These are phyloP conservation scores for Euphorbia pulcherrima DNA, from an alignment of 345 rosid species.

Conservation along the genomic window DNA sequence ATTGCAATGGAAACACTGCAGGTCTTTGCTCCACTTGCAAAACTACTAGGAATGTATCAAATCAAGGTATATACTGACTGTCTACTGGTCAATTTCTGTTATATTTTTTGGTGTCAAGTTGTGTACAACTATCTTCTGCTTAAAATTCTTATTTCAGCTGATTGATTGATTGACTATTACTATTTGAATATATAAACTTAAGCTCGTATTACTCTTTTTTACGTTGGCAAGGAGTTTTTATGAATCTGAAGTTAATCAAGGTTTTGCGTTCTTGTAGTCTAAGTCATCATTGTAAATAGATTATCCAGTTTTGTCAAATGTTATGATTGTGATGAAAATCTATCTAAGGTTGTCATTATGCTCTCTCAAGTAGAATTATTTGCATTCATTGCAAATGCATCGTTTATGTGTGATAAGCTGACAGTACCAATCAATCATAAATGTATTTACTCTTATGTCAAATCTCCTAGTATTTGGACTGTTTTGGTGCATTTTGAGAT, in stretches of 20 bases:
- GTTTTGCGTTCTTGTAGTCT: not conserved
- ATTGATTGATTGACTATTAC: not conserved
- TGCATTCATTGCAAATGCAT: not conserved
- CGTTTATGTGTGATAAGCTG: not conserved
- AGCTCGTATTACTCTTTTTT: too few species aligned
- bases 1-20: conserved; percentile 94
- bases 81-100: conserved; percentile 1
- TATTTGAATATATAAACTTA: too few species aligned
- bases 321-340: not conserved
- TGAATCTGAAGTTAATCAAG: not conserved
- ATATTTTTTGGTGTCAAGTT: conserved; percentile 8
- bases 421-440: conserved; percentile 1
- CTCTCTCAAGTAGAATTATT: not conserved
- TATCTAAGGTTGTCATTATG: not conserved
- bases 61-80: conserved; percentile 61
- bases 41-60: conserved; percentile 93
- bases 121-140: conserved; percentile 2
- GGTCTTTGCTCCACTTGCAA: conserved; percentile 96
- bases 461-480: not conserved
- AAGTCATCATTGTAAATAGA: not conserved
- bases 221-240: not conserved
- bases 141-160: not conserved
- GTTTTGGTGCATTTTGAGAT: not conserved
- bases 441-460: not conserved
- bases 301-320: not conserved